These are phyloP conservation scores for Penicillium brevicompactum DNA, from an alignment of 2,329 filamentous ascomycete species.

Conservation along the genomic window DNA sequence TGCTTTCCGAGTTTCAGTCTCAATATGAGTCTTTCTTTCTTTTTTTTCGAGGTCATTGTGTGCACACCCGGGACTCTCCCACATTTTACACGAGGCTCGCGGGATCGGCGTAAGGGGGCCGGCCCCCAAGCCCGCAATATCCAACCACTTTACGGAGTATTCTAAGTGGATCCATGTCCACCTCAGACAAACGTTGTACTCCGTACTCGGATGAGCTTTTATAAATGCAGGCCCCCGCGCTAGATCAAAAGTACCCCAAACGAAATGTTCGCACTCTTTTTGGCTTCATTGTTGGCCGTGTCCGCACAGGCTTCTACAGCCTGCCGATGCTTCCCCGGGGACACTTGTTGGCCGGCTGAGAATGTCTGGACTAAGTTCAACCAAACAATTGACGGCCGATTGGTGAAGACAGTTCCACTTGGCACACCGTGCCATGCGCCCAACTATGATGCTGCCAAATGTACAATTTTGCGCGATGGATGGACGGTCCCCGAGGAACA, in stretches of 20 bases:
- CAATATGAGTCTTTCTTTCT: too few species aligned
- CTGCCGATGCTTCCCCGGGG: conserved; percentile 56
- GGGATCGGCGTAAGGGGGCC: not conserved
- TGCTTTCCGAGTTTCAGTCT: too few species aligned
- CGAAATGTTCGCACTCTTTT: not conserved
- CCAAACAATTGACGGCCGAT: conserved; percentile 50
- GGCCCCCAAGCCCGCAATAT: not conserved
- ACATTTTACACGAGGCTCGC: not conserved
- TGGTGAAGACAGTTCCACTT: conserved; percentile 57
- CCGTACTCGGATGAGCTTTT: not conserved
- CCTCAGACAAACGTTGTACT: too few species aligned
- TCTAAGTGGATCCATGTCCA: not conserved
- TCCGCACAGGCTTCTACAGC: conserved; percentile 1
- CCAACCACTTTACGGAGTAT: not conserved
- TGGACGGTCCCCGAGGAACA: conserved; percentile 53
- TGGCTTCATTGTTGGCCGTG: conserved; percentile 2
- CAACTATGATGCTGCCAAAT: conserved; percentile 50
- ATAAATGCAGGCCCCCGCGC: not conserved
- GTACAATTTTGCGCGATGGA: conserved; percentile 41
- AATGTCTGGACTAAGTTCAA: conserved; percentile 56
- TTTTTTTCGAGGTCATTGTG: too few species aligned
- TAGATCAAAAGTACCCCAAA: not conserved
- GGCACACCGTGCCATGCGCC: conserved; percentile 56
- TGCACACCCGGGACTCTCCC: not conserved
- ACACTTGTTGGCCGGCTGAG: conserved; percentile 56